Evolutionary conservation across 805 yeast genomes (phyloP), one percentile per base, ranked within the genome.

Genomic region (Barnettozyma sucrosica): DNA sequence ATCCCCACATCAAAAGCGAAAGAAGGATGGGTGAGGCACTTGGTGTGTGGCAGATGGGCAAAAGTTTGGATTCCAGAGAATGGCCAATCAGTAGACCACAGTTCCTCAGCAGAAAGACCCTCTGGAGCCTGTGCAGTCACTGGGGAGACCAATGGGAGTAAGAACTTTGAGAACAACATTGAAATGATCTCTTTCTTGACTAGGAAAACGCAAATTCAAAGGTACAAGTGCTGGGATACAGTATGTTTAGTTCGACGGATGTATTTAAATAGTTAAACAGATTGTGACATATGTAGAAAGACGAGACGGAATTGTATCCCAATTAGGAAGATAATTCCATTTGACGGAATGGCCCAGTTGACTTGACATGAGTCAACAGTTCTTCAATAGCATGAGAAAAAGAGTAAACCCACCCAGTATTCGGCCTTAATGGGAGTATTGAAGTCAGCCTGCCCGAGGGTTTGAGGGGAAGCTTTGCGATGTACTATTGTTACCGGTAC

Each of bases 61-160:
- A 85, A 87, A 0, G 87, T 77, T 58, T 76, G 76, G 40, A 81
- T 71, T 1, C 87, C 88, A 49, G 75, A 75, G 55, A 80, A 81
- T 7, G 85, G 85, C 90, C 90, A 84, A 37, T 76, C 80, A 40
- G 72, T 73, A 5, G 85, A 90, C 93, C 93, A 85, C 50, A 78
- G 66, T 10, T 79, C 77, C 28, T 77, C 69, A n/a, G 84, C 65
- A 6, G 73, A 57, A 1, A 77, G 74, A n/a, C 51, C 52, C 42
- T 55, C 50, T 42, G 45, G 45, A 18, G 48, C 55, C 32, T 36
- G 44, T 23, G 48, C 47, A 34, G 50, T 45, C 30, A 53, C 46
- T 10, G 41, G 32, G 21, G 47, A 37, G 19, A 44, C 43, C 11
- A 44, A 28, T 23, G 47, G 28, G 8, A 44, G 43, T 23, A 44